Conservation (phyloP, 805 yeast species). For the Metschnikowia santaceciliae region DNA sequence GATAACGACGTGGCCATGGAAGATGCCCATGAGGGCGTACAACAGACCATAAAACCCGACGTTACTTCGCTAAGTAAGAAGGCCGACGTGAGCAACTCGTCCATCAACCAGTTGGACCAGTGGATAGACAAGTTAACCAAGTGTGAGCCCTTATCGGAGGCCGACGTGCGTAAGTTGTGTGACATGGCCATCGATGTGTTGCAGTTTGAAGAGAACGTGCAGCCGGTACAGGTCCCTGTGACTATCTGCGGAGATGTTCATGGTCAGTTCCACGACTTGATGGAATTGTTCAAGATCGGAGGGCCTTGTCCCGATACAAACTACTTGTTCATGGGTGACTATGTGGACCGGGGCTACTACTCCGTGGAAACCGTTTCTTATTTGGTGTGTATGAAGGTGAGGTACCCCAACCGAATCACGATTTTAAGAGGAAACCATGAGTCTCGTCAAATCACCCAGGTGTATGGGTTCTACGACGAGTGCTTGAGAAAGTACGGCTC, state of each 20-base stretch:
- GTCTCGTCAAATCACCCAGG: conserved; percentile 93
- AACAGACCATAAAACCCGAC: conserved; percentile 27
- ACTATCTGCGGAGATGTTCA: conserved; percentile 97
- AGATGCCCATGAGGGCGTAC: conserved; percentile 57
- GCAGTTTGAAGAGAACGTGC: conserved; percentile 90
- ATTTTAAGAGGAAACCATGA: conserved; percentile 94
- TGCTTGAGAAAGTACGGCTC: conserved; percentile 90
- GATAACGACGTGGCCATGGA: conserved; percentile 85
- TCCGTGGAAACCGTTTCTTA: conserved; percentile 90
- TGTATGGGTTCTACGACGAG: conserved; percentile 93
- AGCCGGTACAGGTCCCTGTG: conserved; percentile 92
- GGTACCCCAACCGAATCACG: conserved; percentile 89
- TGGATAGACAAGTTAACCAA: conserved; percentile 80
- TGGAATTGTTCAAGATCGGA: conserved; percentile 90
- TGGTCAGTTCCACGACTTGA: conserved; percentile 92
- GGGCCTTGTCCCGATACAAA: conserved; percentile 51
- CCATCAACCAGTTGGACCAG: conserved; percentile 68
- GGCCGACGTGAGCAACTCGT: conserved; percentile 28
- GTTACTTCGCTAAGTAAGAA: conserved; percentile 33
- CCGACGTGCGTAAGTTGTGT: conserved; percentile 74
- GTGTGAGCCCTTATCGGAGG: conserved; percentile 80
- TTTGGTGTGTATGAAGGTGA: conserved; percentile 84
- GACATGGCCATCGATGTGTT: conserved; percentile 89
- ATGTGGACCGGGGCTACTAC: conserved; percentile 87
- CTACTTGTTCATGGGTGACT: conserved; percentile 54